Conservation (phyloP, 2,329 filamentous ascomycete genomes). For the Rhinocladiella mackenziei region DNA sequence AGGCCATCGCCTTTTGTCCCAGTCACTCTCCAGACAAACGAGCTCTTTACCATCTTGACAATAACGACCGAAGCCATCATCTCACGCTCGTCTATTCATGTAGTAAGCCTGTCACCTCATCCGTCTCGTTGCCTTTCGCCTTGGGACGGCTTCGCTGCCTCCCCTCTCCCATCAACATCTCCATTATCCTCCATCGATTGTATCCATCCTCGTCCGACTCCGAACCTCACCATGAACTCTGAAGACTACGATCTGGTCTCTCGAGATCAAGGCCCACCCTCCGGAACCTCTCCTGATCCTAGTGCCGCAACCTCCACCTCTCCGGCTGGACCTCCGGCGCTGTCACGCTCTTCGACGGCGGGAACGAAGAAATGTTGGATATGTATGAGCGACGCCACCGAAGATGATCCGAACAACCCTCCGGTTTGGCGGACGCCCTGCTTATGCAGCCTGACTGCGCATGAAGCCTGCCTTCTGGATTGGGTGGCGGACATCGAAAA, state of each 20-base stretch:
- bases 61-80: too few species aligned
- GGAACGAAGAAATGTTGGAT: slow-evolving; percentile 62
- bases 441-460: slow-evolving; percentile 82
- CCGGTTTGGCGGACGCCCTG: slow-evolving; percentile 79
- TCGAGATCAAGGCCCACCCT: slow-evolving; percentile 22
- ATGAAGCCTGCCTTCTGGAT: slow-evolving; percentile 82
- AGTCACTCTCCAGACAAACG: too few species aligned
- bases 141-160: background rate
- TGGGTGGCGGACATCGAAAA: slow-evolving; percentile 90
- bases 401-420: slow-evolving; percentile 57
- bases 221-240: slow-evolving; percentile 27
- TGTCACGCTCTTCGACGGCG: slow-evolving; percentile 35
- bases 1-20: too few species aligned
- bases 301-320: slow-evolving; percentile 8
- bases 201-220: background rate
- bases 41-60: too few species aligned
- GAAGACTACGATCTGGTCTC: slow-evolving; percentile 30
- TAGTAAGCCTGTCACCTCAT: too few species aligned
- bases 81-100: too few species aligned
- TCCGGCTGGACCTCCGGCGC: slow-evolving; percentile 11
- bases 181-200: background rate
- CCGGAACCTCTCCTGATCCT: background rate
- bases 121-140: background rate
- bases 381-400: slow-evolving; percentile 63
- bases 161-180: background rate